Percentiles rank a stretch among this genome's conserved stretches.
phyloP scores from a whole-genome alignment of 148 eudicot species.

The Silene uniflora region DNA sequence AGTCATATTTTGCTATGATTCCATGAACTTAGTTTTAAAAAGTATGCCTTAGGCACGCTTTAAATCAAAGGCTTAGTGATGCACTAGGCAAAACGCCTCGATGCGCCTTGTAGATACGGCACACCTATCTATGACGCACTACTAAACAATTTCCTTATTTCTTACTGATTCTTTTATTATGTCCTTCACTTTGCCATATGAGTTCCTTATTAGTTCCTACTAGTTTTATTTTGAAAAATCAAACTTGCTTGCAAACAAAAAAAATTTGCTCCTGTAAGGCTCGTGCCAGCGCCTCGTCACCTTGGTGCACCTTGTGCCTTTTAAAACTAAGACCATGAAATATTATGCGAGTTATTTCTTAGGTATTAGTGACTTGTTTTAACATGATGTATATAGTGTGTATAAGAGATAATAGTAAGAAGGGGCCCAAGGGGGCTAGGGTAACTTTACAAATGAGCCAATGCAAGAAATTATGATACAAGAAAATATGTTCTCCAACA shows the following conservation, averaged over 20 bases:
- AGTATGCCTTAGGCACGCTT: background rate
- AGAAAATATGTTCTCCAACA: background rate
- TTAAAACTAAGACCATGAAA: no score
- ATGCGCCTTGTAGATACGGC: background rate
- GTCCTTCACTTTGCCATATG: background rate
- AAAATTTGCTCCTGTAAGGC: no score
- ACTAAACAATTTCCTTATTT: background rate
- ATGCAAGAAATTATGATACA: background rate
- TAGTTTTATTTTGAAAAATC: no score
- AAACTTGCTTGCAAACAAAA: no score
- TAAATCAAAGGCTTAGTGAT: background rate
- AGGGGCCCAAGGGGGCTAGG: background rate
- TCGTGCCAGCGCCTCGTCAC: no score
- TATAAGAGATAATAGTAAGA: background rate
- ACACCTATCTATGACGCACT: background rate
- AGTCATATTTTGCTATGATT: background rate
- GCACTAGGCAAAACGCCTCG: background rate
- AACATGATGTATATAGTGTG: background rate
- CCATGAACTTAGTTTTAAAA: background rate
- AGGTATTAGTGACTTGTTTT: background rate
- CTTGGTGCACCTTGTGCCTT: no score
- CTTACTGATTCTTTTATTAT: background rate
- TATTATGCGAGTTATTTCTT: background rate
- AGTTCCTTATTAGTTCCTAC: no score
- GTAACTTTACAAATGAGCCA: background rate